Conservation (phyloP, 768 basidiomycete genomes). For the Pleurotus tuber-regium region DNA sequence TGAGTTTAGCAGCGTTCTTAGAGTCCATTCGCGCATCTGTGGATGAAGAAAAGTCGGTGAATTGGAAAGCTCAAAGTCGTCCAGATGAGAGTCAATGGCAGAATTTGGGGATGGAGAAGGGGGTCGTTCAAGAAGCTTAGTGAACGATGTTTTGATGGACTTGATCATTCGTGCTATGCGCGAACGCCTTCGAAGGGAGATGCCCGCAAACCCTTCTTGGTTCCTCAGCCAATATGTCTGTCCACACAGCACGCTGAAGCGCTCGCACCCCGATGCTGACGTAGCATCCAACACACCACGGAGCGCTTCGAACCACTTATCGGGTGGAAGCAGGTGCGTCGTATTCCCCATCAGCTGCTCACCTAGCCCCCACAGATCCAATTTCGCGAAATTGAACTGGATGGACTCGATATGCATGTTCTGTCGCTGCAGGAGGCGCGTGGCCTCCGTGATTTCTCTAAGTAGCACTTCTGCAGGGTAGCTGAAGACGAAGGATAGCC, state of each 20-base stretch:
- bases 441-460: background rate
- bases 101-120: background rate
- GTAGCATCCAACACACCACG: background rate
- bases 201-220: background rate
- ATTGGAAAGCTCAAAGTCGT: slow-evolving; percentile 6
- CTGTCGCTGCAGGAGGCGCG: background rate
- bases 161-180: background rate
- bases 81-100: background rate
- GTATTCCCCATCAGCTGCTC: slow-evolving; percentile 4
- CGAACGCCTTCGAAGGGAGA: background rate
- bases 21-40: slow-evolving; percentile 14
- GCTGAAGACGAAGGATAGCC: slow-evolving; percentile 10
- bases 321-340: background rate
- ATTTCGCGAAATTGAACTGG: slow-evolving; percentile 2
- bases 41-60: slow-evolving; percentile 11
- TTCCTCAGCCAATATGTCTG: slow-evolving; percentile 4
- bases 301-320: background rate
- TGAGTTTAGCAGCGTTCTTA: slow-evolving; percentile 12
- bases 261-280: background rate
- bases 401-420: background rate
- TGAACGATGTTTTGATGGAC: background rate
- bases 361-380: background rate
- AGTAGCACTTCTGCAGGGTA: slow-evolving; percentile 1
- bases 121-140: background rate
- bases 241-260: background rate